Conservation (phyloP, 2,329 filamentous ascomycete species). For the Microdochium bolleyi region DNA sequence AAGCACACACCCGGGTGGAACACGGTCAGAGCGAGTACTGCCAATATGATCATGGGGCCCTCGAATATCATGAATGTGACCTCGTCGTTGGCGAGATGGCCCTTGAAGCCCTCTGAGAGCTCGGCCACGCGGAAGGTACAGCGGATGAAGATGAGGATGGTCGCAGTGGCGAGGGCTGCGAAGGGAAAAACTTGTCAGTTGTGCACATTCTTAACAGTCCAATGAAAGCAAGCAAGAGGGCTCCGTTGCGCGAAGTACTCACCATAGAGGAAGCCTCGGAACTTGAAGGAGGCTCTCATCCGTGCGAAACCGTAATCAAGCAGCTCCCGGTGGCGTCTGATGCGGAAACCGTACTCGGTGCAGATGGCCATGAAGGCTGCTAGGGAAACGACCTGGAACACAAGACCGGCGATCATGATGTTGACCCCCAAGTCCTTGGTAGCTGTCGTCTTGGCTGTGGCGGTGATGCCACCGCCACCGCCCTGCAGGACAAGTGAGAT, state of each 20-base stretch:
- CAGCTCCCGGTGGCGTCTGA: constrained; percentile 7
- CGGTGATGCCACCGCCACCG: constrained; percentile 29
- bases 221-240: too few species aligned
- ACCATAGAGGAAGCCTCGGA: not conserved
- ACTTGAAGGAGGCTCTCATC: not conserved
- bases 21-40: constrained; percentile 16
- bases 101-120: constrained; percentile 44
- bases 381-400: constrained; percentile 36
- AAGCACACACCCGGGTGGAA: constrained; percentile 19
- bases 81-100: constrained; percentile 37
- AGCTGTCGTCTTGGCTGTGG: constrained; percentile 10
- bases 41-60: constrained; percentile 25
- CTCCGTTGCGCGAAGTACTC: not conserved
- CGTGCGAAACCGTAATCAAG: not conserved
- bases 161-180: constrained; percentile 32
- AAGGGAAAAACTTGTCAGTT: not conserved
- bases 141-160: constrained; percentile 45
- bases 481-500: constrained; percentile 35
- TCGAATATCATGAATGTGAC: constrained; percentile 37
- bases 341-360: constrained; percentile 21
- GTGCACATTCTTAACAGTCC: not conserved
- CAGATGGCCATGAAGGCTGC: constrained; percentile 32
- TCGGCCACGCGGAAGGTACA: constrained; percentile 51
- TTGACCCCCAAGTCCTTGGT: constrained; percentile 25
- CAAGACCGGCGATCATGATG: constrained; percentile 39